Evolutionary conservation across 108 stramenopile species (phyloP).

Genomic region (Cyclotella baltica): DNA sequence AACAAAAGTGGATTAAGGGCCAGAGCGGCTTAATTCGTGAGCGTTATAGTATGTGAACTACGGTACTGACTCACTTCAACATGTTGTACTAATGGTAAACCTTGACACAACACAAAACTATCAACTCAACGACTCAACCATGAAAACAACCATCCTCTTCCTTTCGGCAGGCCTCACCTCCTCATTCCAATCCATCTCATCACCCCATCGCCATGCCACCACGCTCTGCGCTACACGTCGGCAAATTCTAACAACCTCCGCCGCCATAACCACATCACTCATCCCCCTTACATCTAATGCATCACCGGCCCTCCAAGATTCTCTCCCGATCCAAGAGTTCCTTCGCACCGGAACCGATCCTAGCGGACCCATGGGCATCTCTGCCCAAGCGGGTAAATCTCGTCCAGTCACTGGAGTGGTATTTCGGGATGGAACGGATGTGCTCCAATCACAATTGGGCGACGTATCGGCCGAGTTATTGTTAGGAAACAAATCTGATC

Average conservation of each 20-base stretch:
- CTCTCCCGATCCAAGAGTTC: constrained; percentile 66
- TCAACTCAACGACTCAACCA: background rate
- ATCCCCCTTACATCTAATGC: constrained; percentile 10
- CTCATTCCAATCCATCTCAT: background rate
- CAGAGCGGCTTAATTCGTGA: too few species aligned
- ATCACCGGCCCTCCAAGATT: constrained; percentile 67
- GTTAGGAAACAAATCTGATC: constrained; percentile 52
- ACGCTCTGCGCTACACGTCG: constrained; percentile 14
- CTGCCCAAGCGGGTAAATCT: constrained; percentile 81
- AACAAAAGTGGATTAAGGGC: too few species aligned
- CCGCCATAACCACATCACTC: constrained; percentile 5
- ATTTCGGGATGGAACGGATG: constrained; percentile 79
- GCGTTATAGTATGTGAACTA: too few species aligned
- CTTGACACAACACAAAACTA: background rate
- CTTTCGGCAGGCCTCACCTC: background rate
- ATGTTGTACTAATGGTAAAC: too few species aligned
- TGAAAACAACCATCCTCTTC: background rate
- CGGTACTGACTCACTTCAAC: too few species aligned
- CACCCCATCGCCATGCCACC: background rate
- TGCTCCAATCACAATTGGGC: constrained; percentile 60
- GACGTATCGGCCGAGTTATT: constrained; percentile 82
- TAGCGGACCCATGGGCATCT: constrained; percentile 77
- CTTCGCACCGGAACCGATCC: constrained; percentile 69
- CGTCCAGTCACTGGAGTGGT: constrained; percentile 81
- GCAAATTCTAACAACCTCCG: constrained; percentile 1